phyloP scores from a whole-genome alignment of 2,329 filamentous ascomycete genomes.

The Penicillium sp. region DNA sequence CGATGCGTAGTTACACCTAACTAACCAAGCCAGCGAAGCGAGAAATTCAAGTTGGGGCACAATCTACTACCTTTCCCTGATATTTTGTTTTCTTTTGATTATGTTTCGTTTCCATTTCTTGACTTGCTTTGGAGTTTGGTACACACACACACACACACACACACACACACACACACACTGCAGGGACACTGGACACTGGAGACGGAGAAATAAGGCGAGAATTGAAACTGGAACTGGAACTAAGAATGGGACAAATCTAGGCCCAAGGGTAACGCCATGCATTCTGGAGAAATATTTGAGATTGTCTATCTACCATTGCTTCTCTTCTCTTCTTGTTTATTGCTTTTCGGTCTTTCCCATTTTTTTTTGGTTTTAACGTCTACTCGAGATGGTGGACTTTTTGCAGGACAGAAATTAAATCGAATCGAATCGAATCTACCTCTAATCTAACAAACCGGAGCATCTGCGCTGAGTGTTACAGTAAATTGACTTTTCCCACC shows the following conservation, averaged over 20 bases:
- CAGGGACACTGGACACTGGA: not conserved
- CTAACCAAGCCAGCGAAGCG: not conserved
- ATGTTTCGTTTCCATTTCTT: too few species aligned
- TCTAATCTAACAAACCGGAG: not conserved
- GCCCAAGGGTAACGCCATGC: not conserved
- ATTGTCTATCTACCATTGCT: not conserved
- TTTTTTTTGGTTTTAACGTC: too few species aligned
- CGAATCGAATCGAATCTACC: not conserved
- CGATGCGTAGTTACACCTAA: slow-evolving; percentile 76
- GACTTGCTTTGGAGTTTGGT: not conserved
- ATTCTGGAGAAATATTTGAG: slow-evolving; percentile 5
- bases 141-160: too few species aligned
- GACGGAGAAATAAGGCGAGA: not conserved
- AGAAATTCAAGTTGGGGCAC: not conserved
- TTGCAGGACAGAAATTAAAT: too few species aligned
- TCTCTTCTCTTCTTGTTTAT: not conserved
- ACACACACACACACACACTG: too few species aligned
- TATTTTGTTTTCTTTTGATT: not conserved
- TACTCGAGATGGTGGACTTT: not conserved
- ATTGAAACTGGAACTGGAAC: not conserved
- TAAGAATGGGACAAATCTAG: not conserved
- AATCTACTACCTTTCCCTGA: not conserved
- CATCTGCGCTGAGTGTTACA: not conserved
- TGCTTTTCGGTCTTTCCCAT: not conserved
- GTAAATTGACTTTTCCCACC: not conserved